These are phyloP conservation scores for Thamnidium elegans DNA, from an alignment of 192 early-diverging fungal species.

Conservation along the genomic window DNA sequence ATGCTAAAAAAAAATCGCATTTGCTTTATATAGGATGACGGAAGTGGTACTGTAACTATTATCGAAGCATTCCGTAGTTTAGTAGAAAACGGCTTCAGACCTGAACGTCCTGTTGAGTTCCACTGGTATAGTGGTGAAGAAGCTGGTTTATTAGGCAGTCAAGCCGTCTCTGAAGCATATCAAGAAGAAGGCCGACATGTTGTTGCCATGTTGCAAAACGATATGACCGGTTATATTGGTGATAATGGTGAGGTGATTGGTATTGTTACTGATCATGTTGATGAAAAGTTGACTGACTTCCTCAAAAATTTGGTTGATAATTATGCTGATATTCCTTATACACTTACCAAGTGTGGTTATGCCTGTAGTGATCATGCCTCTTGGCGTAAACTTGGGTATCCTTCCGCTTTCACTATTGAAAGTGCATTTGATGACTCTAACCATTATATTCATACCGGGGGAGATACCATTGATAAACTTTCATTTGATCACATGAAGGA, in stretches of 20 bases:
- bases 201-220: slow-evolving; percentile 72
- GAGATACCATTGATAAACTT: slow-evolving; percentile 74
- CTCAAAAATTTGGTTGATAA: slow-evolving; percentile 54
- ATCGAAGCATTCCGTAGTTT: slow-evolving; percentile 83
- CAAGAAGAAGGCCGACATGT: slow-evolving; percentile 55
- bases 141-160: slow-evolving; percentile 85
- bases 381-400: slow-evolving; percentile 86
- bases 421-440: slow-evolving; percentile 67
- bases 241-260: slow-evolving; percentile 67
- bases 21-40: slow-evolving; percentile 69
- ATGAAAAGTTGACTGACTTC: slow-evolving; percentile 52
- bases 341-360: slow-evolving; percentile 84
- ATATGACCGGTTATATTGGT: slow-evolving; percentile 90
- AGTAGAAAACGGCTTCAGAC: slow-evolving; percentile 63
- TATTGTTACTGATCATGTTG: slow-evolving; percentile 80
- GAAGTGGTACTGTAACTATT: slow-evolving; percentile 87
- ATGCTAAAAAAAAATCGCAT: not conserved
- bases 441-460: slow-evolving; percentile 80
- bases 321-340: slow-evolving; percentile 68
- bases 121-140: slow-evolving; percentile 95
- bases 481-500: slow-evolving; percentile 86
- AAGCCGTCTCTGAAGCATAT: slow-evolving; percentile 76
- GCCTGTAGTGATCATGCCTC: slow-evolving; percentile 77
- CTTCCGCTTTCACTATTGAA: slow-evolving; percentile 83
- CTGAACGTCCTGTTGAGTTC: slow-evolving; percentile 85